Base-by-base conservation (phyloP, 306 rosid species). In the Cajanus cajan region DNA sequence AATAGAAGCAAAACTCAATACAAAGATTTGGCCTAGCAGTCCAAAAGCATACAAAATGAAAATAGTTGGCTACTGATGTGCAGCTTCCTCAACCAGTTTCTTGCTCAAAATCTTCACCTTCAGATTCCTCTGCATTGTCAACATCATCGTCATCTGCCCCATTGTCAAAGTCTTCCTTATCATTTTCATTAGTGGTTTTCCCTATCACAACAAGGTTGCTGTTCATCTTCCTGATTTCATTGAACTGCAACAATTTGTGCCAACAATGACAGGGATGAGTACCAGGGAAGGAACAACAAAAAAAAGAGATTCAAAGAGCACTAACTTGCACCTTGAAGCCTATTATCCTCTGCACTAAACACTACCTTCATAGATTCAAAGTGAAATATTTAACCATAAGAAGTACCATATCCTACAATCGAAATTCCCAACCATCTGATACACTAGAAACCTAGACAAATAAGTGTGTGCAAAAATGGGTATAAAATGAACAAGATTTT, bases 41-140 rank as follows among this genome's bases (percentile, higher is more conserved):
- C 4, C 28, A 34, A 59, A 52, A 12, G 14, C 33, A 43, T 58
- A 63, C 43, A 59, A 62, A 68, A 48, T 74, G 28, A 51, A 50
- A 67, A 54, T 21, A 68, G 12, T 33, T 7, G 31, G 77, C 28
- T 10, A 50, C 12, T 64, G 33, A 69, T 18, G 52, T n/a, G 33
- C 76, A 83, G 54, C 40, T 58, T 68, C 63, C 85, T 94, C 88
- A 94, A 73, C 91, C 87, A 25, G 97, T 90, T 90, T 94, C 98
- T 77, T 90, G 97, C 89, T 92, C 98, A 80, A 90, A 92, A 25
- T 94, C 97, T 87, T 94, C 98, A 4, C 93, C 97, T 65, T 92
- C 98, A 5, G 96, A 89, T 64, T 92, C 97, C 71, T 92, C 98
- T 62, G 87, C 97, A 74, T 92, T 89, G 86, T 92, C 98, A 0